Evolutionary conservation across 768 basidiomycete genomes (phyloP).

Genomic region (Mycena filopes): DNA sequence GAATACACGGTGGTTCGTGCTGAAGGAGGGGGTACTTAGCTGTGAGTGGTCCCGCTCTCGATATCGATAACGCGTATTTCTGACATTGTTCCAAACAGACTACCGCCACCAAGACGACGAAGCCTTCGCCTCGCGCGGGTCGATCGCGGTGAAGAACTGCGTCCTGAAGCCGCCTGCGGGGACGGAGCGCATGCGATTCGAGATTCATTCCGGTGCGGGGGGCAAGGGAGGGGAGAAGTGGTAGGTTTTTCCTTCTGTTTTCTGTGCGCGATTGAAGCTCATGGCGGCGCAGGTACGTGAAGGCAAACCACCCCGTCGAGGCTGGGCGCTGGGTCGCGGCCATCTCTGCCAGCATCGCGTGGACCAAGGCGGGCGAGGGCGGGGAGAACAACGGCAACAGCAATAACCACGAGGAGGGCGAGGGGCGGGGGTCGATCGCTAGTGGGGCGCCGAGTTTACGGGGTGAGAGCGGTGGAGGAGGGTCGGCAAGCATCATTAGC

Average conservation of each 20-base stretch:
- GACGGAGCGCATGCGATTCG: slow-evolving; percentile 79
- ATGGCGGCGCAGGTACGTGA: slow-evolving; percentile 60
- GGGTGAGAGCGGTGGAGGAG: slow-evolving; percentile 29
- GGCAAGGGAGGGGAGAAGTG: slow-evolving; percentile 70
- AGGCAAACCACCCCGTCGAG: slow-evolving; percentile 89
- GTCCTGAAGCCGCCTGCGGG: slow-evolving; percentile 63
- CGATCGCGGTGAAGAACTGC: slow-evolving; percentile 88
- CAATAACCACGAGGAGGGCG: slow-evolving; percentile 26
- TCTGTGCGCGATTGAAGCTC: neutral
- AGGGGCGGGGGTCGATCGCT: slow-evolving; percentile 9
- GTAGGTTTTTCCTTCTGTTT: slow-evolving; percentile 37
- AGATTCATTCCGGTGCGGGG: slow-evolving; percentile 73
- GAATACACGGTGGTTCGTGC: slow-evolving; percentile 91
- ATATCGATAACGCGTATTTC: too few relatives aligned
- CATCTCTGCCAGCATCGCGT: slow-evolving; percentile 78
- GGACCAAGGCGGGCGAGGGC: slow-evolving; percentile 54
- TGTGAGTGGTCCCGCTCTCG: too few relatives aligned
- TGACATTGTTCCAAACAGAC: too few relatives aligned
- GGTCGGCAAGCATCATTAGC: slow-evolving; percentile 51
- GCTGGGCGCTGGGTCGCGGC: slow-evolving; percentile 89
- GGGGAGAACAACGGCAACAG: neutral
- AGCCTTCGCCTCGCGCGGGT: slow-evolving; percentile 83
- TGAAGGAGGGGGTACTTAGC: slow-evolving; percentile 86
- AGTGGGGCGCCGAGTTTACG: slow-evolving; percentile 17
- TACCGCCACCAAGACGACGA: slow-evolving; percentile 94